These are phyloP conservation scores for Phytophthora quininea DNA, from an alignment of 352 stramenopile genomes.

Conservation along the genomic window DNA sequence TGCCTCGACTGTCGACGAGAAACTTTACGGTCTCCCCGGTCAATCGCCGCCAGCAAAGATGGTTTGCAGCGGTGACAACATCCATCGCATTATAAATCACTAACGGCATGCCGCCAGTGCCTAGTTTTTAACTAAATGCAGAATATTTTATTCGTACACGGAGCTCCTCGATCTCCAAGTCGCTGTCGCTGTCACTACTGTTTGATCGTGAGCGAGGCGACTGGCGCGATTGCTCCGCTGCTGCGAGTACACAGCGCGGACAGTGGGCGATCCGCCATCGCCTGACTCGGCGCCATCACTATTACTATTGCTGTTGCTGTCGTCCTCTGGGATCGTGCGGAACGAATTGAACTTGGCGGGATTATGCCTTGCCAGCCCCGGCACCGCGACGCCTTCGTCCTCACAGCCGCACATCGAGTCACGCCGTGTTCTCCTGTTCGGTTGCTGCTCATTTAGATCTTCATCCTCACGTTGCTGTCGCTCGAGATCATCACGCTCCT, in stretches of 20 bases:
- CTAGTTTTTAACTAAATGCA: background rate
- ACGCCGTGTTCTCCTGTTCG: slow-evolving; percentile 25
- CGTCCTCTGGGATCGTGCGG: slow-evolving; percentile 57
- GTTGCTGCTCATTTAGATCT: slow-evolving; percentile 11
- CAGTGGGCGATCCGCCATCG: slow-evolving; percentile 23
- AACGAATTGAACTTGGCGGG: slow-evolving; percentile 89
- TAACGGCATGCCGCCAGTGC: background rate
- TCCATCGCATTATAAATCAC: no score
- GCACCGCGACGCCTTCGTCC: slow-evolving; percentile 80
- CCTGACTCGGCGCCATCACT: slow-evolving; percentile 28
- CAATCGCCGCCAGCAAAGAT: background rate
- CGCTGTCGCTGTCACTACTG: slow-evolving; percentile 33
- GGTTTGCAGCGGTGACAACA: no score
- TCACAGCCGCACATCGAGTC: slow-evolving; percentile 46
- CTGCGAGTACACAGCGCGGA: slow-evolving; percentile 26
- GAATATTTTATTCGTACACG: slow-evolving; percentile 37
- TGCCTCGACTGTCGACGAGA: slow-evolving; percentile 43
- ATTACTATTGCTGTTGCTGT: slow-evolving; percentile 42
- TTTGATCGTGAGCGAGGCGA: slow-evolving; percentile 21
- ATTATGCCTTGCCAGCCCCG: slow-evolving; percentile 72
- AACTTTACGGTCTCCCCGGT: slow-evolving; percentile 15
- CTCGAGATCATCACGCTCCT: slow-evolving; percentile 31
- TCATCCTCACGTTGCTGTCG: slow-evolving; percentile 23
- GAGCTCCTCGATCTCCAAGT: slow-evolving; percentile 39
- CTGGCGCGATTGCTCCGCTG: slow-evolving; percentile 31